Evolutionary conservation across 768 basidiomycete species (phyloP).

Genomic region (Tulasnella sp.): DNA sequence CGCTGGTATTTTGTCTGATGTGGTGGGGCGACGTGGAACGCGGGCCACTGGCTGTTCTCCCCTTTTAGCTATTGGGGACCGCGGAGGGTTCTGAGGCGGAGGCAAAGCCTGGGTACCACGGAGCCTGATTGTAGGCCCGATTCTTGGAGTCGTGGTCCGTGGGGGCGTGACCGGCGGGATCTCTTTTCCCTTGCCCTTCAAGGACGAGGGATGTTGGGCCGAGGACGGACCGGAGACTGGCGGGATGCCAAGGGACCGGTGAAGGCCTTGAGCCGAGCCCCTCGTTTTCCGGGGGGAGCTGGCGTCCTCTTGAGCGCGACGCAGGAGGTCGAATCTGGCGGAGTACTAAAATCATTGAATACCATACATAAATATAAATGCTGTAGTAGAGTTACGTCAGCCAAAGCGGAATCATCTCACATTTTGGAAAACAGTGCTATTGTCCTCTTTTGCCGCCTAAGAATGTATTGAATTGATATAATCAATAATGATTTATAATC

Average conservation of each 20-base stretch:
- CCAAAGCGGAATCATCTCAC: constrained; percentile 41
- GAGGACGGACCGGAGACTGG: not conserved
- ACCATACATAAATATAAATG: not conserved
- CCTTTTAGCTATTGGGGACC: not conserved
- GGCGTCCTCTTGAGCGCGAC: not conserved
- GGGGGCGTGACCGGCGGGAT: not conserved
- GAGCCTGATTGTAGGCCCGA: not conserved
- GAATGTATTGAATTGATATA: not conserved
- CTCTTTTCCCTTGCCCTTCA: constrained; percentile 26
- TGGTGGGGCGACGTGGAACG: not conserved
- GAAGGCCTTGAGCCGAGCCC: not conserved
- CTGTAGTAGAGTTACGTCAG: not conserved
- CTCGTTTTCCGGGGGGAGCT: not conserved
- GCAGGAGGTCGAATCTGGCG: not conserved
- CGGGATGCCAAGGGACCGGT: not conserved
- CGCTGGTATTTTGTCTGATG: constrained; percentile 24
- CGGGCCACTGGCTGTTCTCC: constrained; percentile 23
- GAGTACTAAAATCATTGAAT: not conserved
- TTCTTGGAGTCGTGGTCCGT: not conserved
- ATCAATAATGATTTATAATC: not conserved
- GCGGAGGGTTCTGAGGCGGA: not conserved
- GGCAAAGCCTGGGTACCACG: not conserved
- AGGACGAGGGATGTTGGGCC: not conserved
- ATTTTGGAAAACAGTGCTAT: constrained; percentile 65
- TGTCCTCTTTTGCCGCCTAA: constrained; percentile 69